phyloP scores from a whole-genome alignment of 208 protist species.

The Crithidia bombi region DNA sequence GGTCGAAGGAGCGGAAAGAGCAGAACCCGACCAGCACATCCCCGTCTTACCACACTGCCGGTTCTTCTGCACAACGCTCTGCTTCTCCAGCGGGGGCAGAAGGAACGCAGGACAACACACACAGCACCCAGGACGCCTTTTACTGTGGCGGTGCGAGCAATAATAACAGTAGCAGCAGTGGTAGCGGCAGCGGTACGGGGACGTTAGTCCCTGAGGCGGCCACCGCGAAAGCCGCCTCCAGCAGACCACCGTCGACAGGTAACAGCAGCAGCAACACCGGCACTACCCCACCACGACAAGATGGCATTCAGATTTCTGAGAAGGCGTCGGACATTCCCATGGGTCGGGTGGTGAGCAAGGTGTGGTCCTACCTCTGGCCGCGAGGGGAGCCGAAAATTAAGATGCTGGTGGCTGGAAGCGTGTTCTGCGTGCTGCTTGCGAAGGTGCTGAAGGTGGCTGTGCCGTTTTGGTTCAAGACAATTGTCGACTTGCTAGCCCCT shows the following conservation, averaged over 20 bases:
- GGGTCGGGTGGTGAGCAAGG: slow-evolving; percentile 71
- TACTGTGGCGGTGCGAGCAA: neutral
- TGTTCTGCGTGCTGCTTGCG: slow-evolving; percentile 76
- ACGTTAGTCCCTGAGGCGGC: neutral
- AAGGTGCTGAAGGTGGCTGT: slow-evolving; percentile 89
- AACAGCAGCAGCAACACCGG: neutral
- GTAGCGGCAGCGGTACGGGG: too few species aligned
- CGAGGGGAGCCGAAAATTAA: slow-evolving; percentile 63
- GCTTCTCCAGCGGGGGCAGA: neutral
- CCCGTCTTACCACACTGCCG: neutral
- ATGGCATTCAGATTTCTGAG: slow-evolving; percentile 53
- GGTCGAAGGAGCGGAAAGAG: neutral
- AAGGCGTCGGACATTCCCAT: slow-evolving; percentile 68
- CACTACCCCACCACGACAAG: slow-evolving; percentile 25
- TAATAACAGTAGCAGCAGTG: neutral
- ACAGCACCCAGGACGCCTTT: neutral
- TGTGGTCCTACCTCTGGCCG: slow-evolving; percentile 87
- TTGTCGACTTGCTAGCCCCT: slow-evolving; percentile 84
- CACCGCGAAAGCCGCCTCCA: neutral
- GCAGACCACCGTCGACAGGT: too few species aligned
- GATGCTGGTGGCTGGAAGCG: slow-evolving; percentile 72
- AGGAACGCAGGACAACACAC: too few species aligned
- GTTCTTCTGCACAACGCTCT: neutral
- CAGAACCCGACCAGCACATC: neutral
- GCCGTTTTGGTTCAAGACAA: slow-evolving; percentile 92